Percentiles rank a stretch among this genome's conserved stretches.
Conservation (phyloP, 2,329 filamentous ascomycete species). For the Scytalidium lignicola region DNA sequence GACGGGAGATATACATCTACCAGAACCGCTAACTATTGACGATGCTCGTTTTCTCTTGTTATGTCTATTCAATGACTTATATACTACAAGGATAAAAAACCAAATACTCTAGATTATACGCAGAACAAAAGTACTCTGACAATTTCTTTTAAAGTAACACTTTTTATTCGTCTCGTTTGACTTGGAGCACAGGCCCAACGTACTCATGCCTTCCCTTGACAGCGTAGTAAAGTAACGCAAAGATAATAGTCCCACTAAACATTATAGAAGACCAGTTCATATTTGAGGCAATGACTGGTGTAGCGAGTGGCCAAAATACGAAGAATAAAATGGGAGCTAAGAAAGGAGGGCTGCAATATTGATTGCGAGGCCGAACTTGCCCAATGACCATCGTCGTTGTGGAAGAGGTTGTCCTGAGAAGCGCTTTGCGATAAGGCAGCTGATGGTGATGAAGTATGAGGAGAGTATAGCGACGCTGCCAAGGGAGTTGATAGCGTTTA, state of each 20-base stretch:
- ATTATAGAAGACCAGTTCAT: slow-evolving; percentile 37
- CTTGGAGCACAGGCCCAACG: slow-evolving; percentile 7
- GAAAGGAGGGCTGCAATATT: slow-evolving; percentile 37
- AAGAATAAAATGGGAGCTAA: slow-evolving; percentile 39
- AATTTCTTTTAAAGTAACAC: too few species aligned
- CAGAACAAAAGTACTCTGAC: background rate
- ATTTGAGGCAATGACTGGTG: slow-evolving; percentile 29
- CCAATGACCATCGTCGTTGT: slow-evolving; percentile 33
- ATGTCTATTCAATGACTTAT: too few species aligned
- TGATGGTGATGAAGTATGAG: slow-evolving; percentile 41
- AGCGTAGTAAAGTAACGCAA: slow-evolving; percentile 19
- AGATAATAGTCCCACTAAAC: slow-evolving; percentile 7
- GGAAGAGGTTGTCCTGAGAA: slow-evolving; percentile 30
- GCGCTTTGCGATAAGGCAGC: slow-evolving; percentile 34
- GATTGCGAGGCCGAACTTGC: slow-evolving; percentile 32
- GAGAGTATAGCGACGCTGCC: slow-evolving; percentile 41
- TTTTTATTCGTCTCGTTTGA: slow-evolving; percentile 7
- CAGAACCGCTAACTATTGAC: too few species aligned
- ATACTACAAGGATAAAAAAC: too few species aligned
- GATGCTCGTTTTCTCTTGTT: too few species aligned
- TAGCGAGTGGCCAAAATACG: slow-evolving; percentile 39
- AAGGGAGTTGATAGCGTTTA: slow-evolving; percentile 45
- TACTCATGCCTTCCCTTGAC: slow-evolving; percentile 28
- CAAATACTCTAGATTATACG: too few species aligned
- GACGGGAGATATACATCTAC: too few species aligned